A percentile compares a stretch with the other conserved stretches of the same genome.
Evolutionary conservation across 1,284 basidiomycete species (phyloP).

Genomic region (Leccinum subrobustum): DNA sequence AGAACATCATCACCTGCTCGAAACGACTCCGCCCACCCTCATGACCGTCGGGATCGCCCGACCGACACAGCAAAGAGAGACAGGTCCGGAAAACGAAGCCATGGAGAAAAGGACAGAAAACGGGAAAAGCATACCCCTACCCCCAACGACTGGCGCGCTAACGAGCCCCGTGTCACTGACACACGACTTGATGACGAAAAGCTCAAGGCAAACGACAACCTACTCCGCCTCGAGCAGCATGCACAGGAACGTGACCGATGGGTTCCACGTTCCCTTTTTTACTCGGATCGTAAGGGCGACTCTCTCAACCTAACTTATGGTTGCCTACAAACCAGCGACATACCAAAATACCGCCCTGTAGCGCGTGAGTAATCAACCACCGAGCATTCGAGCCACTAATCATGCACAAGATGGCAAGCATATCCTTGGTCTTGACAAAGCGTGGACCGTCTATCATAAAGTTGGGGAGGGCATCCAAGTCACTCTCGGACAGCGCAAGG

Average conservation of each 20-base stretch:
- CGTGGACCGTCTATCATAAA: conserved; percentile 48
- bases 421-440: conserved; percentile 56
- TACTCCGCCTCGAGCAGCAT: conserved; percentile 23
- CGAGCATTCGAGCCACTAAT: conserved; percentile 45
- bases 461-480: conserved; percentile 61
- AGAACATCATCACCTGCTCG: conserved; percentile 16
- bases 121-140: conserved; percentile 27
- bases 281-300: conserved; percentile 72
- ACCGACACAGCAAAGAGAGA: conserved; percentile 23
- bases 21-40: conserved; percentile 11
- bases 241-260: conserved; percentile 25
- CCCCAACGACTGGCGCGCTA: conserved; percentile 19
- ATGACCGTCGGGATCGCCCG: conserved; percentile 13
- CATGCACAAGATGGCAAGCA: conserved; percentile 59
- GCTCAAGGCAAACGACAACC: conserved; percentile 39
- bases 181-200: conserved; percentile 36
- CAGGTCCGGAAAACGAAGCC: conserved; percentile 22
- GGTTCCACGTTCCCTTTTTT: conserved; percentile 46
- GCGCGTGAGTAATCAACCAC: conserved; percentile 44
- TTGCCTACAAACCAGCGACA: conserved; percentile 57
- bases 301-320: conserved; percentile 68
- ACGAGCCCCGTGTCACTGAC: conserved; percentile 14
- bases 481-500: conserved; percentile 51
- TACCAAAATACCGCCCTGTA: conserved; percentile 65
- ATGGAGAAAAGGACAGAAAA: conserved; percentile 32